A percentile compares a stretch with the other conserved stretches of the same genome.
These are phyloP conservation scores for Coemansia sp. DNA, from an alignment of 192 early-diverging fungal genomes.

Conservation along the genomic window DNA sequence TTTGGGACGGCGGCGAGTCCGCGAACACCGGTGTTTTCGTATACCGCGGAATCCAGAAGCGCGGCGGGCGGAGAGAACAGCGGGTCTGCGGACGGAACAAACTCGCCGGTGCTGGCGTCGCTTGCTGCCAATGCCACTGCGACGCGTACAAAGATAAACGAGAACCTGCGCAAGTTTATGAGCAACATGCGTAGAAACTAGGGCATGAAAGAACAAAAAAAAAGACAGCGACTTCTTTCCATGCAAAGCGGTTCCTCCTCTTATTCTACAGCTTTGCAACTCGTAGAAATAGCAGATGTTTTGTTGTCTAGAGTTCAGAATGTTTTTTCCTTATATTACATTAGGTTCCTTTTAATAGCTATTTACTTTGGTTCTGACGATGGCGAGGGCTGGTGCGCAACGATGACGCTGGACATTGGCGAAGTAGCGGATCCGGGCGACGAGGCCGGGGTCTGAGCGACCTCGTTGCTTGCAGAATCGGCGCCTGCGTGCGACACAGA, in stretches of 20 bases:
- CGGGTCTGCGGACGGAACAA: conserved; percentile 6
- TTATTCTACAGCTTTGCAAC: too few relatives aligned
- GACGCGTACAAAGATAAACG: conserved; percentile 43
- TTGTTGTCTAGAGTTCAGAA: too few relatives aligned
- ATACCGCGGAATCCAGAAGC: not conserved
- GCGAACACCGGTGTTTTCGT: not conserved
- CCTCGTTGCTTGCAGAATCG: conserved; percentile 12
- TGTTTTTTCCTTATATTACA: conserved; percentile 1
- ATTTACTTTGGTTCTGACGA: conserved; percentile 18
- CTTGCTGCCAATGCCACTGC: conserved; percentile 47
- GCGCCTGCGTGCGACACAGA: not conserved
- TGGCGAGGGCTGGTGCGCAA: conserved; percentile 14
- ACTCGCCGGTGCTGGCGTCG: conserved; percentile 34
- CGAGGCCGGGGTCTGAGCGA: conserved; percentile 30
- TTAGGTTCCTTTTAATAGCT: conserved; percentile 5
- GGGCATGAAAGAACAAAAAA: too few relatives aligned
- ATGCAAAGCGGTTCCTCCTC: too few relatives aligned
- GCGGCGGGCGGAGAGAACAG: not conserved
- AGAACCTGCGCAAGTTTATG: conserved; percentile 54
- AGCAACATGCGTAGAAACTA: conserved; percentile 45
- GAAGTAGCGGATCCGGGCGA: conserved; percentile 19
- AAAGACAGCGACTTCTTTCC: too few relatives aligned
- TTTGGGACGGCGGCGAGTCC: not conserved
- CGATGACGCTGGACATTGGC: conserved; percentile 12
- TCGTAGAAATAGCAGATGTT: too few relatives aligned